These are phyloP conservation scores for Umbelopsis ramanniana DNA, from an alignment of 192 early-diverging fungal genomes.

Conservation along the genomic window DNA sequence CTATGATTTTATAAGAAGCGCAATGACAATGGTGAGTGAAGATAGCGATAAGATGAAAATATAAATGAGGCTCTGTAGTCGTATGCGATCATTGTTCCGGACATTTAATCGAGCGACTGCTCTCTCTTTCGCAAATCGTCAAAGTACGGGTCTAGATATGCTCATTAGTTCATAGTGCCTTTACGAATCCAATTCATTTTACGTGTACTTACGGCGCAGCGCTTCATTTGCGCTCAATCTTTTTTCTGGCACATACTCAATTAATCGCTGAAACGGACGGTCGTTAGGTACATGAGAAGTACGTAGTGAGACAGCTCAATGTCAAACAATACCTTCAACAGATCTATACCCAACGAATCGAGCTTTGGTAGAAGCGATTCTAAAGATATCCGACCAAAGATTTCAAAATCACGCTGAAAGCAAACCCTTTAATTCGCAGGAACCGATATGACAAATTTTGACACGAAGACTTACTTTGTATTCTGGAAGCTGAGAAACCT, in stretches of 20 bases:
- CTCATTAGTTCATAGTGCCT: neutral
- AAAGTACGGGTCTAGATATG: slow-evolving; percentile 42
- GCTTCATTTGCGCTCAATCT: slow-evolving; percentile 82
- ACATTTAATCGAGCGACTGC: slow-evolving; percentile 21
- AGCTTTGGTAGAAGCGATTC: slow-evolving; percentile 84
- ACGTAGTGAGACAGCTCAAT: neutral
- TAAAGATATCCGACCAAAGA: slow-evolving; percentile 71
- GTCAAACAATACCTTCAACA: slow-evolving; percentile 62
- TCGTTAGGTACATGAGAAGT: neutral
- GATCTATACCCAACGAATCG: slow-evolving; percentile 81
- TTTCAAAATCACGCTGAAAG: slow-evolving; percentile 70
- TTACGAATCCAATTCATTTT: neutral
- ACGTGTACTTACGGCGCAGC: slow-evolving; percentile 45
- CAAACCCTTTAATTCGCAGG: neutral
- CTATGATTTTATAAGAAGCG: neutral
- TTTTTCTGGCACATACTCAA: slow-evolving; percentile 80
- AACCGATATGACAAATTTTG: neutral
- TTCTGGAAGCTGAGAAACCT: slow-evolving; percentile 84
- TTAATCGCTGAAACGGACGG: slow-evolving; percentile 45
- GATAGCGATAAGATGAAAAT: slow-evolving; percentile 5
- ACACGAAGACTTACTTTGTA: slow-evolving; percentile 64
- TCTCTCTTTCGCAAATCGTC: slow-evolving; percentile 43
- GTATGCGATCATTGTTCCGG: slow-evolving; percentile 20
- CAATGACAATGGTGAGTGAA: slow-evolving; percentile 2
- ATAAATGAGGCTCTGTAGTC: slow-evolving; percentile 6